Conservation (phyloP, 176 grass and related monocot genomes). For the Poa pratensis region DNA sequence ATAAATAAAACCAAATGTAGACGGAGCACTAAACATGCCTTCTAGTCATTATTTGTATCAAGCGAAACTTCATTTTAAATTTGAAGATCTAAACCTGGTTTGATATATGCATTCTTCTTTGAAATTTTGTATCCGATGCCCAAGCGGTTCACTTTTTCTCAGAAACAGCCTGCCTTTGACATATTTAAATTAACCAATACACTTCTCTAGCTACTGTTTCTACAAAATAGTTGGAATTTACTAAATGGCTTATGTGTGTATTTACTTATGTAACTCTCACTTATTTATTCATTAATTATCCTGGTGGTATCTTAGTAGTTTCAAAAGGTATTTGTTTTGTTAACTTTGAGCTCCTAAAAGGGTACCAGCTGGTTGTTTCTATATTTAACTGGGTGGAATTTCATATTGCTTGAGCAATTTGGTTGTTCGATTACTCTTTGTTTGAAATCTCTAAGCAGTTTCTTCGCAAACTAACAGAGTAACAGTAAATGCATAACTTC, state of each 20-base stretch:
- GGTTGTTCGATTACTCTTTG: not conserved
- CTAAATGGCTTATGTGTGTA: not conserved
- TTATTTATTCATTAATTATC: not conserved
- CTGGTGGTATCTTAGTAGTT: not conserved
- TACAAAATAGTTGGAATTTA: not conserved
- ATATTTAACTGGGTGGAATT: too few species aligned
- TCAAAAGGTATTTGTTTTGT: not conserved
- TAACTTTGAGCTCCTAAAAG: not conserved
- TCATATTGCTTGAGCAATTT: slow-evolving; percentile 11
- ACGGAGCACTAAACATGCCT: not conserved
- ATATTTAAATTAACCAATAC: not conserved
- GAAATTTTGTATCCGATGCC: not conserved
- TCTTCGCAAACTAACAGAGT: not conserved
- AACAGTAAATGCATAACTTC: too few species aligned
- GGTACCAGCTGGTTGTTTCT: not conserved
- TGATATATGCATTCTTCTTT: not conserved
- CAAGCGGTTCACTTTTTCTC: not conserved
- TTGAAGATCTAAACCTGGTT: not conserved
- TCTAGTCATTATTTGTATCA: not conserved
- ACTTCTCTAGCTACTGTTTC: slow-evolving; percentile 2
- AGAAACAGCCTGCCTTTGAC: slow-evolving; percentile 7
- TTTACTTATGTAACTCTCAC: not conserved
- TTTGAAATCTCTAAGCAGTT: slow-evolving; percentile 10
- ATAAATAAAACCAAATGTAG: not conserved
- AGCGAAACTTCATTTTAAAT: not conserved